A percentile compares a stretch with the other conserved stretches of the same genome.
Conservation (phyloP, 352 stramenopile species). For the Blastocystis sp. region DNA sequence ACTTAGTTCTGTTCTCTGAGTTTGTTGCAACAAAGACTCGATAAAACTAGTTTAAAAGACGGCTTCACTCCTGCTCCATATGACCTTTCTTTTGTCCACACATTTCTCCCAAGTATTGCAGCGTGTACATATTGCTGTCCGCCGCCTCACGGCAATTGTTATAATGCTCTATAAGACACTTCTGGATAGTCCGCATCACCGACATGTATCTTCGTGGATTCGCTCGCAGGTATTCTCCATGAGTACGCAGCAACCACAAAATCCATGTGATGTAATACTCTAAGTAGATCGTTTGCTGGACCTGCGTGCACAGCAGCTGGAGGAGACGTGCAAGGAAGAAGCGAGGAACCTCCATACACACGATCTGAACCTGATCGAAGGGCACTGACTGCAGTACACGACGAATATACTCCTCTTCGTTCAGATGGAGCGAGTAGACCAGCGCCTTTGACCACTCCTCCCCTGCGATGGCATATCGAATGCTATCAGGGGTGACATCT, state of each 20-base stretch:
- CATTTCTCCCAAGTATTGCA: slow-evolving; percentile 18
- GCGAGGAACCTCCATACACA: slow-evolving; percentile 80
- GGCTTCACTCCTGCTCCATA: background rate
- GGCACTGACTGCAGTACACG: slow-evolving; percentile 82
- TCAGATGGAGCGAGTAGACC: slow-evolving; percentile 89
- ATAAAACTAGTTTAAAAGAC: background rate
- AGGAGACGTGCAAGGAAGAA: slow-evolving; percentile 84
- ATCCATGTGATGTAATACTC: slow-evolving; percentile 94
- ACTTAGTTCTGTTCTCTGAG: background rate
- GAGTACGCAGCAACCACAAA: slow-evolving; percentile 82
- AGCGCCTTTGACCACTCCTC: slow-evolving; percentile 83
- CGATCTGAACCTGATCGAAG: slow-evolving; percentile 77
- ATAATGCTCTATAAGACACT: slow-evolving; percentile 75
- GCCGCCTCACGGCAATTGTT: background rate
- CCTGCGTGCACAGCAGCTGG: slow-evolving; percentile 81
- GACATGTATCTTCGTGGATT: slow-evolving; percentile 71
- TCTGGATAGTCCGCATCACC: slow-evolving; percentile 76
- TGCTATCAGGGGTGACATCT: slow-evolving; percentile 86
- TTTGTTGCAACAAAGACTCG: background rate
- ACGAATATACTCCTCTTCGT: slow-evolving; percentile 85
- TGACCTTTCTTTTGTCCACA: background rate
- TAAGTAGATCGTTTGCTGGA: slow-evolving; percentile 84
- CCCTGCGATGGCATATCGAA: slow-evolving; percentile 76
- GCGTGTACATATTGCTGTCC: slow-evolving; percentile 32
- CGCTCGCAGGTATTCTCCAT: slow-evolving; percentile 78